phyloP scores from a whole-genome alignment of 2,329 filamentous ascomycete genomes.

The Fonsecaea nubica region DNA sequence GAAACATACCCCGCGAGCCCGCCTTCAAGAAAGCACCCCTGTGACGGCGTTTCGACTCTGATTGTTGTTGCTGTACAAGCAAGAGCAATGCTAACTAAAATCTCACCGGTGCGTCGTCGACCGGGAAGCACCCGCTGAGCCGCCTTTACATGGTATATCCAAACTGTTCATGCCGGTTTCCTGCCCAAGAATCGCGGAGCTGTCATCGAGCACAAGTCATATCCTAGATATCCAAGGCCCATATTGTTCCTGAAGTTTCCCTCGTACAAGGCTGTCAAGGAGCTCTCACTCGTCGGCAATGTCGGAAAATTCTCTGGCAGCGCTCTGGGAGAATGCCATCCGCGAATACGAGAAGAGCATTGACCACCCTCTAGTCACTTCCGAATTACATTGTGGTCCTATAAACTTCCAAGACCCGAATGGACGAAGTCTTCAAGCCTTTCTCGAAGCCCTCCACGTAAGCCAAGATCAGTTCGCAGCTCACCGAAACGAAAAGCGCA shows the following conservation, averaged over 20 bases:
- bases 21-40: background rate
- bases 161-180: background rate
- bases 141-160: constrained; percentile 2
- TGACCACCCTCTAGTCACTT: background rate
- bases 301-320: constrained; percentile 5
- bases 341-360: constrained; percentile 12
- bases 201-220: background rate
- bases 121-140: constrained; percentile 5
- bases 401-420: constrained; percentile 11
- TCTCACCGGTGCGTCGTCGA: background rate
- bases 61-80: background rate
- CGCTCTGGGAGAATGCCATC: constrained; percentile 12
- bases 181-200: background rate
- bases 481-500: constrained; percentile 16
- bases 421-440: constrained; percentile 13
- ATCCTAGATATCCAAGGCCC: background rate
- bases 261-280: background rate
- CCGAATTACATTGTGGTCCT: constrained; percentile 2
- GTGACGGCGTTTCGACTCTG: background rate
- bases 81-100: background rate
- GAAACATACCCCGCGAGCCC: background rate
- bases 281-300: constrained; percentile 1
- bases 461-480: constrained; percentile 14
- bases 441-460: constrained; percentile 12
- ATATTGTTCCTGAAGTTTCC: background rate